Base-by-base conservation (phyloP, 306 rosid species). In the Trifolium repens region DNA sequence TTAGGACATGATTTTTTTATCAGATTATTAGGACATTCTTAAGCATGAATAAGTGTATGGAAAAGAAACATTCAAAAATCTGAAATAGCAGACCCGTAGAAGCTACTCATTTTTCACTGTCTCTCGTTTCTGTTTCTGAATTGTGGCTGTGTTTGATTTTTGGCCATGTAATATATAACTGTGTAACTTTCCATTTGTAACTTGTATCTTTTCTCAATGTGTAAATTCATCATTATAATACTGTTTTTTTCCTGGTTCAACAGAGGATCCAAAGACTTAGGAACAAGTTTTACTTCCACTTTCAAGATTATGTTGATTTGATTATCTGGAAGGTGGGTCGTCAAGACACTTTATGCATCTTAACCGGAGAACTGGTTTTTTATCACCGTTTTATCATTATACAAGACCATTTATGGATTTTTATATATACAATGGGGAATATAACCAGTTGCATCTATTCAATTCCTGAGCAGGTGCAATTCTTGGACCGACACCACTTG, bases 401-500 rank as follows among this genome's bases (percentile, higher is more conserved):
- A 60, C 78, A 44, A 72, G 71, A 72, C 47, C 73, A 35, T 67
- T 80, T 63, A 47, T 66, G 69, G 66, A 47, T 69, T 10, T 69
- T 8, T 13, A 26, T 52, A 59, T 69, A 67, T 80, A 72, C 50
- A 71, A 74, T 77, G 74, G 65, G 84, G 55, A 70, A 65, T 30
- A 37, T 90, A 78, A 85, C 87, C 65, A 75, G 82, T 74, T 74
- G 83, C 74, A 85, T 82, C 73, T 82, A 69, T 80, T n/a, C 82
- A 74, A 87, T 76, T 84, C 75, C 73, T 85, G 86, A 79, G 74
- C 90, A 94, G 99, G 99, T 92, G 86, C 99, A 94, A 82, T 94
- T 94, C 92, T 84, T 94, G 96, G 99, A 94, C 76, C 88, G 92
- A 79, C 96, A 89, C 57, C 96, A 94, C 91, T 82, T 94, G 85